phyloP scores from a whole-genome alignment of 2,329 filamentous ascomycete species.

The Claviceps humidiphila region DNA sequence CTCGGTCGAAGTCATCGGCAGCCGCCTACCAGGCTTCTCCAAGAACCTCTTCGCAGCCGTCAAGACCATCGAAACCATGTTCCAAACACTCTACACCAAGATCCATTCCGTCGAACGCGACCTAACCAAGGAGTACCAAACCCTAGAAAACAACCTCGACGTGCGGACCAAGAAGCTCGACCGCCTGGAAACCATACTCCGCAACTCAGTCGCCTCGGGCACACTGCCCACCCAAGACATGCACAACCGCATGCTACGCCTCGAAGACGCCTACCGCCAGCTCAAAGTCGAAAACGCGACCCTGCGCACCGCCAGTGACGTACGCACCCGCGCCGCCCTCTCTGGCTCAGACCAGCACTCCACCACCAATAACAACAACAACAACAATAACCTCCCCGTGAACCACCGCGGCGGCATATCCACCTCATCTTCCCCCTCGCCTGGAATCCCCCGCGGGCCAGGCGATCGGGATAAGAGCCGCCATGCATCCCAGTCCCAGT shows the following conservation, averaged over 20 bases:
- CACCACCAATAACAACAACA: too few relatives aligned
- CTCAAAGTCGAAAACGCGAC: conserved; percentile 57
- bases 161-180: conserved; percentile 74
- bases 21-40: conserved; percentile 75
- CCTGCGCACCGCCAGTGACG: conserved; percentile 49
- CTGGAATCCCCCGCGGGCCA: conserved; percentile 38
- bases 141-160: conserved; percentile 69
- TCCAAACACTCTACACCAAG: conserved; percentile 64
- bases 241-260: conserved; percentile 33
- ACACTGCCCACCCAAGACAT: conserved; percentile 29
- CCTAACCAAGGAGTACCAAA: conserved; percentile 81
- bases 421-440: conserved; percentile 31
- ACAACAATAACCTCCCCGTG: conserved; percentile 12
- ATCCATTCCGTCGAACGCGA: conserved; percentile 81
- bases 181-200: conserved; percentile 66
- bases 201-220: conserved; percentile 45
- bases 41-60: conserved; percentile 80
- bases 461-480: conserved; percentile 33
- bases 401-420: conserved; percentile 12
- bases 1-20: conserved; percentile 72
- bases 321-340: conserved; percentile 36
- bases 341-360: conserved; percentile 18
- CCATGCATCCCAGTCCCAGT: conserved; percentile 10
- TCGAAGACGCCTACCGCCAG: conserved; percentile 49
- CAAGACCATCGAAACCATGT: conserved; percentile 71